A percentile compares a stretch with the other conserved stretches of the same genome.
Conservation (phyloP, 2,329 filamentous ascomycete species). For the Diaporthe destruens region DNA sequence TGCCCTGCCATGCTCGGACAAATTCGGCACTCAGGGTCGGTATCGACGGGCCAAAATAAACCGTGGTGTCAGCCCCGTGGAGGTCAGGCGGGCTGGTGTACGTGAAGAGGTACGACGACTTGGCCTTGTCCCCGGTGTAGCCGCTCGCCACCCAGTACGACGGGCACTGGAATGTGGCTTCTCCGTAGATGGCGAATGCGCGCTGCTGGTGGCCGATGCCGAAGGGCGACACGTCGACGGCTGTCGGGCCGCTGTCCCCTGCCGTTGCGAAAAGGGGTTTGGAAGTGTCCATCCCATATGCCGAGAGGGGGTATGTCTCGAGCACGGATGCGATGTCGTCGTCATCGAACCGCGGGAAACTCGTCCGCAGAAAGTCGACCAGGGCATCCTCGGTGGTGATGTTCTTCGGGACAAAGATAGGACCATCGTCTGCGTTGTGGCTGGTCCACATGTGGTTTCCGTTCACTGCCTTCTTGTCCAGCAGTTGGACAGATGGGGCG, state of each 20-base stretch:
- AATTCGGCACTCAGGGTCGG: neutral
- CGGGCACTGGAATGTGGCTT: conserved; percentile 5
- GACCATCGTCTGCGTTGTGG: conserved; percentile 10
- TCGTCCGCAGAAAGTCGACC: neutral
- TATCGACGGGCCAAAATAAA: neutral
- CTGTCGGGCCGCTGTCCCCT: conserved; percentile 13
- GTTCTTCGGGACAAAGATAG: neutral
- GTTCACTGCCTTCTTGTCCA: neutral
- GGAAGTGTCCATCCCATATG: neutral
- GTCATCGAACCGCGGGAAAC: neutral
- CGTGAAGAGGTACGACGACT: conserved; percentile 24
- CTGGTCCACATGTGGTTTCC: conserved; percentile 16
- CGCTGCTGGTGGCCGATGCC: conserved; percentile 11
- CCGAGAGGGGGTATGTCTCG: conserved; percentile 14
- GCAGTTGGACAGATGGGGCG: neutral
- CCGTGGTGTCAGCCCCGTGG: neutral
- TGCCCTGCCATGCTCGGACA: conserved; percentile 1
- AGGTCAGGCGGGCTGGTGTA: conserved; percentile 14
- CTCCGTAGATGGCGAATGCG: conserved; percentile 6
- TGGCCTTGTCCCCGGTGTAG: neutral
- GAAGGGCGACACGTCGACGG: conserved; percentile 16
- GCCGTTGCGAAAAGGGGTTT: conserved; percentile 16
- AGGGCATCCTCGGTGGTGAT: conserved; percentile 12
- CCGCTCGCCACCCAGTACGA: conserved; percentile 13
- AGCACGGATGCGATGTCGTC: conserved; percentile 6